These are phyloP conservation scores for Dissophora globulifera DNA, from an alignment of 192 early-diverging fungal species.

Conservation along the genomic window DNA sequence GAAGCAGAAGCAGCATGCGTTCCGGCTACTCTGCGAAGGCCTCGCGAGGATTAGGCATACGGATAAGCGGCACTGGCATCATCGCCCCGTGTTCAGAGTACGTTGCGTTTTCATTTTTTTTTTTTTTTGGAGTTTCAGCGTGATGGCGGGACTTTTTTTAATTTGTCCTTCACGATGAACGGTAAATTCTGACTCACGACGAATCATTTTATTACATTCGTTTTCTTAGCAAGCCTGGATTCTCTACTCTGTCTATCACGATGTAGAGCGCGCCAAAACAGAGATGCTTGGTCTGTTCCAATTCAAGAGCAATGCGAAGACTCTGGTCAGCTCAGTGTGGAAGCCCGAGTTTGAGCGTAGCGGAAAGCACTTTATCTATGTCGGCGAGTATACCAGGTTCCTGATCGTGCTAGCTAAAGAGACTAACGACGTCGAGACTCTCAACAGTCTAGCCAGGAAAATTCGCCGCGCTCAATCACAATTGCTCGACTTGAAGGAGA, in stretches of 20 bases:
- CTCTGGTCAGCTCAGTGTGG: slow-evolving; percentile 76
- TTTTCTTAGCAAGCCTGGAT: slow-evolving; percentile 71
- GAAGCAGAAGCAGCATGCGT: slow-evolving; percentile 51
- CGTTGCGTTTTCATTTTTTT: neutral
- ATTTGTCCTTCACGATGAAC: no score
- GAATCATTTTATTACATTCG: neutral
- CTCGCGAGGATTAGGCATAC: slow-evolving; percentile 62
- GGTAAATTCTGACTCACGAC: no score
- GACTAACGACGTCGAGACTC: slow-evolving; percentile 65
- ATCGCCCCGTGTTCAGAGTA: slow-evolving; percentile 75
- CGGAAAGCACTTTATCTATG: slow-evolving; percentile 81
- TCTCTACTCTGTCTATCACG: slow-evolving; percentile 62
- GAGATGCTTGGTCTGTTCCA: slow-evolving; percentile 70
- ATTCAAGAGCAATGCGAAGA: slow-evolving; percentile 61
- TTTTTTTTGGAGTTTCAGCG: no score
- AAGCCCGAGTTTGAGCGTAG: slow-evolving; percentile 82
- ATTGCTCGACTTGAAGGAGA: slow-evolving; percentile 63
- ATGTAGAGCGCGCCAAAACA: slow-evolving; percentile 66
- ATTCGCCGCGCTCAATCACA: slow-evolving; percentile 61
- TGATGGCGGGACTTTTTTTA: no score
- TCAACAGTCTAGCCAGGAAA: slow-evolving; percentile 66
- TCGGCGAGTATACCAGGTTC: slow-evolving; percentile 73
- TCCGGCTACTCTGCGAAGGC: slow-evolving; percentile 51
- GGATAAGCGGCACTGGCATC: slow-evolving; percentile 79
- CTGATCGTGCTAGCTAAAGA: slow-evolving; percentile 69